Base-by-base conservation (phyloP, 2,329 filamentous ascomycete species). In the Aspergillus uvarum region DNA sequence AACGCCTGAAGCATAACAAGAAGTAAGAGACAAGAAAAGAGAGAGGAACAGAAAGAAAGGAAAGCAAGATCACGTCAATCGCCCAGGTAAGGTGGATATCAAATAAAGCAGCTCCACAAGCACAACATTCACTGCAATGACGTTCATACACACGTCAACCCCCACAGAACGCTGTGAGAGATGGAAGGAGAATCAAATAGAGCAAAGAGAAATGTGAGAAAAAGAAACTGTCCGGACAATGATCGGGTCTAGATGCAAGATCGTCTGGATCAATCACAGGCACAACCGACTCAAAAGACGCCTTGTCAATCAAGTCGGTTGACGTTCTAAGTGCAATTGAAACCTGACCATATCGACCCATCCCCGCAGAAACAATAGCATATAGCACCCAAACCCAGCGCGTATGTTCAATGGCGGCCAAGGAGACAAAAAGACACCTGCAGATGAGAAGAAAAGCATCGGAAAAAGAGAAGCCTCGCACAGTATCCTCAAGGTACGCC, bases 61-160 rank as follows among this genome's bases (percentile, higher is more conserved):
- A 35, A 35, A 16, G 11, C 32, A 44, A 44, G 38, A 44, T 44
- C 54, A 60, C 60, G 63, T 65, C 68, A 68, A 64, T 72, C 68
- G 70, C 71, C 70, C 59, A 64, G 61, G 60, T 52, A 60, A 61
- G 65, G 69, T 69, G 72, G 72, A 74, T 74, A 74, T 74, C 71
- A 74, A 70, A 63, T 29, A 50, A 50, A 50, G 48, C 48, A 50
- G 48, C 48, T 24, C 14, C 51, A 55, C 31, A 32, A 44, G 42
- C 24, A 44, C 44, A 55, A 55, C 53, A 47, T 47, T 55, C 53
- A 55, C 53, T 55, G 47, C 53, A 53, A 42, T 16, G 47, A 54
- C 44, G 42, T 48, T 38, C 53, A 54, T 31, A 35, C 21, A 26
- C 52, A 54, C 52, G 26, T 47, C 52, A 32, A 47, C 38, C n/a